phyloP scores from a whole-genome alignment of 139 green algal genomes.

The Tetratostichococcus sp. region DNA sequence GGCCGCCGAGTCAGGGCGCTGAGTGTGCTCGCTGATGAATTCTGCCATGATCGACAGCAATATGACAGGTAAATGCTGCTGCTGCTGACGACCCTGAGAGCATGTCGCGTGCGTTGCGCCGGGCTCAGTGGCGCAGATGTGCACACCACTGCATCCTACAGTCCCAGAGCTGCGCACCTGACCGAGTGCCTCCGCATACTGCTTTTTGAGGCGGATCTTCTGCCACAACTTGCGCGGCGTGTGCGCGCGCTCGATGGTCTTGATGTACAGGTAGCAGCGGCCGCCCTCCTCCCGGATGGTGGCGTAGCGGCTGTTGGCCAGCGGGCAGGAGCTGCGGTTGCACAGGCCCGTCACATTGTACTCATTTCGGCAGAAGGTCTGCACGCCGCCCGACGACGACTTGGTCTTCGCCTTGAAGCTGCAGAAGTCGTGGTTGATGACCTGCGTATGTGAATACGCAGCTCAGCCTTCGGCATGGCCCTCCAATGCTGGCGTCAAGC shows the following conservation, averaged over 20 bases:
- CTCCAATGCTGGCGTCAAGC: not conserved
- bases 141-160: too few species aligned
- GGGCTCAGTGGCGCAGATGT: too few species aligned
- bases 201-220: slow-evolving; percentile 79
- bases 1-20: too few species aligned
- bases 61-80: too few species aligned
- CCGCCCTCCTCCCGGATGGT: slow-evolving; percentile 81
- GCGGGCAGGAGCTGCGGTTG: slow-evolving; percentile 88
- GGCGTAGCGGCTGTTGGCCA: slow-evolving; percentile 95
- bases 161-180: not conserved
- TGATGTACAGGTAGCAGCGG: slow-evolving; percentile 93
- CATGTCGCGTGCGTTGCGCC: too few species aligned
- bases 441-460: slow-evolving; percentile 60
- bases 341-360: slow-evolving; percentile 97
- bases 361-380: slow-evolving; percentile 98
- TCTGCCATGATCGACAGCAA: too few species aligned
- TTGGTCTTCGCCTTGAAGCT: slow-evolving; percentile 89
- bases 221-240: slow-evolving; percentile 94
- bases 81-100: too few species aligned
- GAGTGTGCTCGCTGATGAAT: too few species aligned
- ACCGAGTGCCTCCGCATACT: slow-evolving; percentile 62
- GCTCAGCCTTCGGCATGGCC: too few species aligned
- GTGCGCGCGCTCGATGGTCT: slow-evolving; percentile 96
- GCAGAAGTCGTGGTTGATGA: slow-evolving; percentile 95
- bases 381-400: slow-evolving; percentile 27